A percentile compares a stretch with the other conserved stretches of the same genome.
Evolutionary conservation across 140 eudicot genomes (phyloP).

Genomic region (Oenanthe javanica): DNA sequence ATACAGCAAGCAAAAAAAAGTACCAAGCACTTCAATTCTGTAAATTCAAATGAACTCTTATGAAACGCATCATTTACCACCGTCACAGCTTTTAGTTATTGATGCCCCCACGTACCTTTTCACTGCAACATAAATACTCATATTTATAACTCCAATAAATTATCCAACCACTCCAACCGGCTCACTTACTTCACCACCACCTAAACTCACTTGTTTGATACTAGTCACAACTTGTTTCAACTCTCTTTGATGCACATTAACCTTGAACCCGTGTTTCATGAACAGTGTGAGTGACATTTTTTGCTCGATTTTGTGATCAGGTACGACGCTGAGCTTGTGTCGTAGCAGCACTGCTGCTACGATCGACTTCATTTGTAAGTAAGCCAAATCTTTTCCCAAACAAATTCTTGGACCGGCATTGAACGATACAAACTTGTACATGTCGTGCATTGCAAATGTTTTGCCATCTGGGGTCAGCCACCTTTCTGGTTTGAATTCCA

Average conservation of each 20-base stretch:
- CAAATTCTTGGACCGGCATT: conserved; percentile 93
- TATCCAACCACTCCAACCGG: conserved; percentile 15
- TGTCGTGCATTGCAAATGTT: conserved; percentile 47
- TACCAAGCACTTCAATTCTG: not conserved
- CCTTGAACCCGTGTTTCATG: conserved; percentile 87
- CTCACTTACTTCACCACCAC: conserved; percentile 12
- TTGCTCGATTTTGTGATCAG: conserved; percentile 76
- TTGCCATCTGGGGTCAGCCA: conserved; percentile 63
- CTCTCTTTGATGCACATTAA: conserved; percentile 64
- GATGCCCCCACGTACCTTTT: conserved; percentile 5
- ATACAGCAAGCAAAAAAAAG: not conserved
- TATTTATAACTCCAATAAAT: not conserved
- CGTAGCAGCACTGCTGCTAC: conserved; percentile 82
- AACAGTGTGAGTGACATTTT: conserved; percentile 88
- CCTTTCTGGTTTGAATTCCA: conserved; percentile 78
- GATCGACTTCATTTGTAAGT: conserved; percentile 81
- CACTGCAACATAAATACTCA: not conserved
- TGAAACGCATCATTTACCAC: conserved; percentile 1
- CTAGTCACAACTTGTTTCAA: conserved; percentile 33
- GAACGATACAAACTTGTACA: conserved; percentile 70
- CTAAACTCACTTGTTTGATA: conserved; percentile 21
- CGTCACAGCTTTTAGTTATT: not conserved
- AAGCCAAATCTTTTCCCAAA: conserved; percentile 80
- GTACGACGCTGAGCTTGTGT: conserved; percentile 48
- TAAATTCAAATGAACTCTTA: not conserved